Evolutionary conservation across 148 eudicot species (phyloP).

Genomic region (Heliamphora exappendiculata): DNA sequence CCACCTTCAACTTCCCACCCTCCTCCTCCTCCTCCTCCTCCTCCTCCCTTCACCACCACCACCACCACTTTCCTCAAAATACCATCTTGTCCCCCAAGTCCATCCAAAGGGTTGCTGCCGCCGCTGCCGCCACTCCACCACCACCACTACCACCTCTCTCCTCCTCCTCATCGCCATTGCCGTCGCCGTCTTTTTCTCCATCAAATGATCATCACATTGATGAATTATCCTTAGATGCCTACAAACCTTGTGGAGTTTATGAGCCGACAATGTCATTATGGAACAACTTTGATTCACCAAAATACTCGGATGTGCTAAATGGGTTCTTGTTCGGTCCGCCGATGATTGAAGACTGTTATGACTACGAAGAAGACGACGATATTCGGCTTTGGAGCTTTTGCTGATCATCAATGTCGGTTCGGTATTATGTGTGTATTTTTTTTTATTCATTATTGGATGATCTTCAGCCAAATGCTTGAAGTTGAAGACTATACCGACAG

Average conservation of each 20-base stretch:
- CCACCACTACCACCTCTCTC: slow-evolving; percentile 2
- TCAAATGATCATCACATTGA: slow-evolving; percentile 22
- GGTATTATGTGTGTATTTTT: no score
- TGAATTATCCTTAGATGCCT: slow-evolving; percentile 13
- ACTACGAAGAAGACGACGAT: slow-evolving; percentile 66
- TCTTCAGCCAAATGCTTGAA: slow-evolving; percentile 29
- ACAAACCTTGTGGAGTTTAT: no score
- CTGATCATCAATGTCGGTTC: slow-evolving; percentile 21
- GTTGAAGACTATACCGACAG: slow-evolving; percentile 46
- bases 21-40: neutral
- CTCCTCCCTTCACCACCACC: no score
- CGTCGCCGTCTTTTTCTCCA: slow-evolving; percentile 19
- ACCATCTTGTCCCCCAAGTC: slow-evolving; percentile 53
- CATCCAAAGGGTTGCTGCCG: slow-evolving; percentile 67
- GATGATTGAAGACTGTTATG: slow-evolving; percentile 37
- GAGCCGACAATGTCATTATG: slow-evolving; percentile 5
- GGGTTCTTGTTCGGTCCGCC: slow-evolving; percentile 47
- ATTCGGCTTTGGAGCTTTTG: slow-evolving; percentile 70
- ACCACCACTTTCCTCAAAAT: neutral
- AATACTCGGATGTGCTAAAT: slow-evolving; percentile 42
- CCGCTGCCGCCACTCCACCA: slow-evolving; percentile 32
- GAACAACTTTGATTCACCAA: slow-evolving; percentile 56
- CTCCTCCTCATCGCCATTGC: slow-evolving; percentile 14
- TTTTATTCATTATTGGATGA: slow-evolving; percentile 20
- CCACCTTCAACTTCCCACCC: slow-evolving; percentile 65